Base-by-base conservation (phyloP, 495 filamentous ascomycete genomes). In the Antarctomyces pellizariae region DNA sequence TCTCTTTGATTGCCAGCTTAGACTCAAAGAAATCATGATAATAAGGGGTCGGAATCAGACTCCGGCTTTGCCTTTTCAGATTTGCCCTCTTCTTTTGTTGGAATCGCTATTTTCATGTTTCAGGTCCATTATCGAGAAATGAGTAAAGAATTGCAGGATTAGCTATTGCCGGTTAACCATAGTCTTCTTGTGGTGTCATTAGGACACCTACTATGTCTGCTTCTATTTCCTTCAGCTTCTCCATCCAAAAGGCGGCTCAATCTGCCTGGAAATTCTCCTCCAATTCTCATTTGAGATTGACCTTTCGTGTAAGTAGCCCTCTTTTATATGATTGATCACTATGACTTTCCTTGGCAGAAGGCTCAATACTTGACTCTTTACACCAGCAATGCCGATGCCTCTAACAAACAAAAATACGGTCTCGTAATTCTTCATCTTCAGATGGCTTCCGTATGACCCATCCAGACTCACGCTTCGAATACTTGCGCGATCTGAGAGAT, bases 321-420 rank as follows among this genome's bases (percentile, higher is more conserved):
- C 7, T 5, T n/a, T 11, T 7, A 13, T 19, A 15, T 6, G n/a
- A n/a, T n/a, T n/a, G n/a, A n/a, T n/a, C n/a, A n/a, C n/a, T 4
- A 2, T 2, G 15, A 10, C 2, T 20, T 13, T 2, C 19, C 12
- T 20, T 19, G 19, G 17, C 32, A 6, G 3, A 19, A 23, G 3
- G 13, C 18, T 16, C 30, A 2, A 12, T 35, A 19, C 13, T 11
- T 7, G 13, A 16, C 28, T 16, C 31, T 27, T 3, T 12, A 35
- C 14, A 5, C 33, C 33, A 10, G 23, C 33, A 13, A 35, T 35
- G 3, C 33, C 29, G 16, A 35, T 35, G 4, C 33, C 33, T 24
- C 27, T 21, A 1, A 19, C 33, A 18, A 31, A 22, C 1, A 35
- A 18, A 3, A 35, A 11, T 7, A 35, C 33, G 1, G 13, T 35